A percentile compares a stretch with the other conserved stretches of the same genome.
These are phyloP conservation scores for Aspergillus taichungensis DNA, from an alignment of 495 filamentous ascomycete species.

Conservation along the genomic window DNA sequence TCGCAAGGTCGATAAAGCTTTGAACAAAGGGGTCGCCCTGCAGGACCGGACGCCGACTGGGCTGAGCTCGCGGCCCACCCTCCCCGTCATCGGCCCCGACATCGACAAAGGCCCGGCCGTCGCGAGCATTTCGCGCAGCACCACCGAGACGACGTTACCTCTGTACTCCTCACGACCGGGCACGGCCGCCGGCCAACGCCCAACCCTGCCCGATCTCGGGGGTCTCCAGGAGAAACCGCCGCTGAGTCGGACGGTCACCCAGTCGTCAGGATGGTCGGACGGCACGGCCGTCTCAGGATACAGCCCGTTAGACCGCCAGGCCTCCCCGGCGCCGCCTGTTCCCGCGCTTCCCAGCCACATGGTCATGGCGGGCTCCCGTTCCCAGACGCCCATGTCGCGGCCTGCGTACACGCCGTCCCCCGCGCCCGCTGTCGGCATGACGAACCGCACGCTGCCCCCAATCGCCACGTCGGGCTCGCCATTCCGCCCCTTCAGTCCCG, in stretches of 20 bases:
- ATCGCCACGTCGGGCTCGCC: slow-evolving; percentile 1
- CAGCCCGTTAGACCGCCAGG: slow-evolving; percentile 31
- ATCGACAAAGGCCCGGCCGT: slow-evolving; percentile 49
- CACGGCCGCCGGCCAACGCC: slow-evolving; percentile 25
- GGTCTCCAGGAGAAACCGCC: slow-evolving; percentile 16
- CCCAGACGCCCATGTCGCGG: slow-evolving; percentile 13
- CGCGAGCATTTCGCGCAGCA: slow-evolving; percentile 53
- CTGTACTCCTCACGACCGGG: slow-evolving; percentile 49
- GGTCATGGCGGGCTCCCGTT: slow-evolving; percentile 7
- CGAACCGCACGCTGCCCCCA: slow-evolving; percentile 4
- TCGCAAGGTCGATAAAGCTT: slow-evolving; percentile 73
- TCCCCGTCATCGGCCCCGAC: slow-evolving; percentile 50
- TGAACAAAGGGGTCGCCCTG: slow-evolving; percentile 62
- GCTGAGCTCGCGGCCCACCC: slow-evolving; percentile 50
- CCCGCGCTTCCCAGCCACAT: slow-evolving; percentile 15
- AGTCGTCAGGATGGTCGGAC: slow-evolving; percentile 32
- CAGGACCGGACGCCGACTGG: slow-evolving; percentile 49
- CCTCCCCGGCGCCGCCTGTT: slow-evolving; percentile 18
- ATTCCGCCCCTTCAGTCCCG: slow-evolving; percentile 9
- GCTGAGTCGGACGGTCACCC: slow-evolving; percentile 34
- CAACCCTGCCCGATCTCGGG: slow-evolving; percentile 34
- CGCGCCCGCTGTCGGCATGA: slow-evolving; percentile 5
- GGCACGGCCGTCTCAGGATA: slow-evolving; percentile 53
- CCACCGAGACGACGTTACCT: slow-evolving; percentile 59
- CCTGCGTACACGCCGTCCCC: slow-evolving; percentile 6